phyloP scores from a whole-genome alignment of 2,329 filamentous ascomycete species.

The Xylariaceae sp. region DNA sequence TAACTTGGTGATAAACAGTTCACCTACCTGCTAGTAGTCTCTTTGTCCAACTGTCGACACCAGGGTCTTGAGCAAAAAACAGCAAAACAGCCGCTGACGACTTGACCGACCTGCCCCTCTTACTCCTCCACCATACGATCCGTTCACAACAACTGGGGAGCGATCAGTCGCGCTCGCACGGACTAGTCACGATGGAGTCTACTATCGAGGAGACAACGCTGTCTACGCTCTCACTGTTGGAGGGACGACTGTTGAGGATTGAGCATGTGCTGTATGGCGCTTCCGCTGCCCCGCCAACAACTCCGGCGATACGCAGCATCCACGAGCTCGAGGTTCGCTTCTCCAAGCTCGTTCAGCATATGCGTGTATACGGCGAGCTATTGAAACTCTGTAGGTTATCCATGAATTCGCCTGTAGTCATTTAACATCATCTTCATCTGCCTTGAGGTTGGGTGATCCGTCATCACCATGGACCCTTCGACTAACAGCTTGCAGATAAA shows the following conservation, averaged over 20 bases:
- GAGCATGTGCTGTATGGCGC: constrained; percentile 54
- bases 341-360: constrained; percentile 42
- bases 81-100: too few relatives aligned
- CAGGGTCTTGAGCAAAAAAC: too few relatives aligned
- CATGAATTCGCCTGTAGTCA: background rate
- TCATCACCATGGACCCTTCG: background rate
- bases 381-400: constrained; percentile 53
- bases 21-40: too few relatives aligned
- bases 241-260: constrained; percentile 53
- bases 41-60: too few relatives aligned
- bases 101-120: too few relatives aligned
- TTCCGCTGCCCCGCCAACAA: constrained; percentile 34
- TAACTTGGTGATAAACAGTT: too few relatives aligned
- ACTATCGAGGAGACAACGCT: constrained; percentile 49
- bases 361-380: constrained; percentile 55
- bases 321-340: constrained; percentile 52
- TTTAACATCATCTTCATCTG: background rate
- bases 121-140: background rate
- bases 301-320: constrained; percentile 41
- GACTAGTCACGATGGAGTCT: constrained; percentile 23
- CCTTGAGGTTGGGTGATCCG: background rate
- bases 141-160: background rate
- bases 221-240: constrained; percentile 51
- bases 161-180: background rate
- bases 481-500: constrained; percentile 39